A percentile compares a stretch with the other conserved stretches of the same genome.
These are phyloP conservation scores for Ceratocystis lukuohia DNA, from an alignment of 2,329 filamentous ascomycete species.

Conservation along the genomic window DNA sequence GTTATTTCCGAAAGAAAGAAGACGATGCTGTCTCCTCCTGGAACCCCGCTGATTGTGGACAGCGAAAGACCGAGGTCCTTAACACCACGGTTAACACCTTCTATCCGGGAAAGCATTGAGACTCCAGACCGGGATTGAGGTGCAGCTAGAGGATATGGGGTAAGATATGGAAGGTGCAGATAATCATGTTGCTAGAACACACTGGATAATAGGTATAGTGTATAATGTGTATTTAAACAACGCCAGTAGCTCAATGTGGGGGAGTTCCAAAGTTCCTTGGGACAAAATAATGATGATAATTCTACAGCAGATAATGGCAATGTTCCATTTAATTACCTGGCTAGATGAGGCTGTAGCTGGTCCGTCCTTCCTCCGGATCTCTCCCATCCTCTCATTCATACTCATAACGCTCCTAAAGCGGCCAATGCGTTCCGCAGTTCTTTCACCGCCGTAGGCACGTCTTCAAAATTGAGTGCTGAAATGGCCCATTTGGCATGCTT, in stretches of 20 bases:
- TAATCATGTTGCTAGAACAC: neutral
- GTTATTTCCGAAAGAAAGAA: neutral
- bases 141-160: constrained; percentile 23
- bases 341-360: neutral
- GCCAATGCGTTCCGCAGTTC: constrained; percentile 67
- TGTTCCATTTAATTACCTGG: neutral
- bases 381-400: constrained; percentile 26
- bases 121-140: constrained; percentile 58
- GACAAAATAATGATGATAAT: neutral
- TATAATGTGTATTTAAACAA: constrained; percentile 6
- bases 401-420: constrained; percentile 45
- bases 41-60: neutral
- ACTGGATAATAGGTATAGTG: neutral
- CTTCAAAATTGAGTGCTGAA: constrained; percentile 91
- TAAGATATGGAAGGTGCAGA: too few species aligned
- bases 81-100: constrained; percentile 33
- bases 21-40: constrained; percentile 1
- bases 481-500: constrained; percentile 98
- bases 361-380: neutral
- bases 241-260: neutral
- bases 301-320: neutral
- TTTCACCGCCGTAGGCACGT: constrained; percentile 76
- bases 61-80: neutral
- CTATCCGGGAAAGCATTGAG: constrained; percentile 39
- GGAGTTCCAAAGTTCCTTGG: neutral